These are phyloP conservation scores for Vitellaria paradoxa DNA, from an alignment of 179 eudicot species.

Conservation along the genomic window DNA sequence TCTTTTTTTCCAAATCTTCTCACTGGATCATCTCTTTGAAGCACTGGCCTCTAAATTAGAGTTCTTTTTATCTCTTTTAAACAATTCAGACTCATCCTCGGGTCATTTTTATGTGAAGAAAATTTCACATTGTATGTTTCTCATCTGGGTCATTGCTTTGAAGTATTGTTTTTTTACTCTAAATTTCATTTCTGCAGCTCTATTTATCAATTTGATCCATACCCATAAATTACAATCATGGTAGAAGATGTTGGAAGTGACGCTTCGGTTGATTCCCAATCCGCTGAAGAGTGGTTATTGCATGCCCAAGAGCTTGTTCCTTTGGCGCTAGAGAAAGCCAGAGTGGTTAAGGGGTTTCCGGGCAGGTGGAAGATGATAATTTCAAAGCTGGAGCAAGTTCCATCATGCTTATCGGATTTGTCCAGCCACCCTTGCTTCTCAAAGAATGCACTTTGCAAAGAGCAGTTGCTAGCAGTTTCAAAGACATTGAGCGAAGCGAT, in stretches of 20 bases:
- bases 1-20: background rate
- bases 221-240: slow-evolving; percentile 21
- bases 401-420: slow-evolving; percentile 69
- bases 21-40: background rate
- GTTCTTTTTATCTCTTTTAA: background rate
- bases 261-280: slow-evolving; percentile 7
- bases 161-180: background rate
- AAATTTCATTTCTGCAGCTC: slow-evolving; percentile 11
- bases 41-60: background rate
- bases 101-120: background rate
- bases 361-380: slow-evolving; percentile 87
- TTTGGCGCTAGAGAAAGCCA: slow-evolving; percentile 61
- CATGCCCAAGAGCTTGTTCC: slow-evolving; percentile 74
- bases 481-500: slow-evolving; percentile 59
- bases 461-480: slow-evolving; percentile 80
- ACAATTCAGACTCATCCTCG: background rate
- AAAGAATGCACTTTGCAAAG: slow-evolving; percentile 79
- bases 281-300: slow-evolving; percentile 48
- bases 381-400: slow-evolving; percentile 73
- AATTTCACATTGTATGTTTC: background rate
- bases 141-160: slow-evolving; percentile 8
- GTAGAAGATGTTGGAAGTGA: slow-evolving; percentile 24
- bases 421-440: slow-evolving; percentile 95
- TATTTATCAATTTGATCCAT: background rate
- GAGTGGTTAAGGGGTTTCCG: slow-evolving; percentile 65